Conservation (phyloP, 1,139 yeast species). For the Geotrichum australiense region DNA sequence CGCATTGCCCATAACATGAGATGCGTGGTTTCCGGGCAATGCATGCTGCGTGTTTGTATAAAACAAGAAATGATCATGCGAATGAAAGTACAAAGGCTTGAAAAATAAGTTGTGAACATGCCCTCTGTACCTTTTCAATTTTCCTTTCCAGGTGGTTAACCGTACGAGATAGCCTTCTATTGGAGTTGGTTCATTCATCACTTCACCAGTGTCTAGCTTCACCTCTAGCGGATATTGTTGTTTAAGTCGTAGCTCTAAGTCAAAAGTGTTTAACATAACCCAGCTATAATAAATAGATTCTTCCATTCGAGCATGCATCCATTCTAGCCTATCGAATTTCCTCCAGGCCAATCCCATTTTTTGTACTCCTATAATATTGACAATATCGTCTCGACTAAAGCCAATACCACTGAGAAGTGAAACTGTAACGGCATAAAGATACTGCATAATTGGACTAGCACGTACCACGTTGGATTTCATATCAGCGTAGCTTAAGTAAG, state of each 20-base stretch:
- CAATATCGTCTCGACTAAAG: constrained; percentile 20
- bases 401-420: constrained; percentile 27
- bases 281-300: constrained; percentile 42
- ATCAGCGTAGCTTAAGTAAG: constrained; percentile 10
- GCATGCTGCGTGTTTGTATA: constrained; percentile 51
- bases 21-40: constrained; percentile 52
- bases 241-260: constrained; percentile 53
- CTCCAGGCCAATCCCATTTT: constrained; percentile 55
- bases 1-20: neutral
- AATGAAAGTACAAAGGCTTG: constrained; percentile 54
- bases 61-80: constrained; percentile 56
- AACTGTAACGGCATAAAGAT: constrained; percentile 30
- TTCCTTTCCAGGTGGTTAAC: constrained; percentile 50
- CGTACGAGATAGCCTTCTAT: constrained; percentile 71
- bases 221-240: constrained; percentile 40
- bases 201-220: constrained; percentile 20
- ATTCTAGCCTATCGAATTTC: constrained; percentile 67
- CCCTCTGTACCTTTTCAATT: constrained; percentile 34
- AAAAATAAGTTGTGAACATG: constrained; percentile 38
- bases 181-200: constrained; percentile 51
- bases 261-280: constrained; percentile 41
- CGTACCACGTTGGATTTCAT: constrained; percentile 18
- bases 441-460: constrained; percentile 24
- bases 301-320: constrained; percentile 55
- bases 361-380: constrained; percentile 28